Evolutionary conservation across 2,329 filamentous ascomycete genomes (phyloP).

Genomic region (Neocucurbitaria cava): DNA sequence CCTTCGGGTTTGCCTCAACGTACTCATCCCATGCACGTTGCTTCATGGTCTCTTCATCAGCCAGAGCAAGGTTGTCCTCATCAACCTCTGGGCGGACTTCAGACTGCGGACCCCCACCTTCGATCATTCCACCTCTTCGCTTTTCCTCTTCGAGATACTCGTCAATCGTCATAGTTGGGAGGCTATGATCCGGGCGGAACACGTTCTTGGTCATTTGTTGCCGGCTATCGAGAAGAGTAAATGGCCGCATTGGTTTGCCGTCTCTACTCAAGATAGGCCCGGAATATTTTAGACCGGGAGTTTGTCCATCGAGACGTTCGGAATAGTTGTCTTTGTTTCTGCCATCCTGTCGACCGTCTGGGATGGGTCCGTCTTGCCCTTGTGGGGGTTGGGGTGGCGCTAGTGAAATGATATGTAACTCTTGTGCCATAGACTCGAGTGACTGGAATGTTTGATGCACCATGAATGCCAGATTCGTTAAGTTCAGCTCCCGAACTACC

Average conservation of each 20-base stretch:
- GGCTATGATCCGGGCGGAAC: conserved; percentile 87
- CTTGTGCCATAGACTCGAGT: conserved; percentile 85
- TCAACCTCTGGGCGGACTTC: conserved; percentile 74
- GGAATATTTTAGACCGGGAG: conserved; percentile 52
- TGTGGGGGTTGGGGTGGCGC: conserved; percentile 65
- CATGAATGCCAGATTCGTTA: conserved; percentile 75
- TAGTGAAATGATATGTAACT: conserved; percentile 80
- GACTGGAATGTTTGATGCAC: conserved; percentile 83
- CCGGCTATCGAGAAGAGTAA: conserved; percentile 81
- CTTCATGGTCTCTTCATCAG: conserved; percentile 90
- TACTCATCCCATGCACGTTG: conserved; percentile 96
- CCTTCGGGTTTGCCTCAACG: conserved; percentile 85
- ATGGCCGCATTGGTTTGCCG: conserved; percentile 88
- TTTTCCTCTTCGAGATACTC: conserved; percentile 95
- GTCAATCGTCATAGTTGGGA: conserved; percentile 97
- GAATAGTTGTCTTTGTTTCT: conserved; percentile 65
- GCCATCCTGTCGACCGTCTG: conserved; percentile 56
- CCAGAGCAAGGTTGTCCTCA: conserved; percentile 88
- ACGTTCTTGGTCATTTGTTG: conserved; percentile 80
- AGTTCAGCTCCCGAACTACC: conserved; percentile 76
- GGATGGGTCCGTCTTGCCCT: conserved; percentile 43
- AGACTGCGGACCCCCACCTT: conserved; percentile 83
- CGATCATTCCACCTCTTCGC: conserved; percentile 83
- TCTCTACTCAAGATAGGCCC: conserved; percentile 78
- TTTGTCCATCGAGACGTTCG: conserved; percentile 72